phyloP scores from a whole-genome alignment of 2,329 filamentous ascomycete genomes.

The Pseudonectria buxi region DNA sequence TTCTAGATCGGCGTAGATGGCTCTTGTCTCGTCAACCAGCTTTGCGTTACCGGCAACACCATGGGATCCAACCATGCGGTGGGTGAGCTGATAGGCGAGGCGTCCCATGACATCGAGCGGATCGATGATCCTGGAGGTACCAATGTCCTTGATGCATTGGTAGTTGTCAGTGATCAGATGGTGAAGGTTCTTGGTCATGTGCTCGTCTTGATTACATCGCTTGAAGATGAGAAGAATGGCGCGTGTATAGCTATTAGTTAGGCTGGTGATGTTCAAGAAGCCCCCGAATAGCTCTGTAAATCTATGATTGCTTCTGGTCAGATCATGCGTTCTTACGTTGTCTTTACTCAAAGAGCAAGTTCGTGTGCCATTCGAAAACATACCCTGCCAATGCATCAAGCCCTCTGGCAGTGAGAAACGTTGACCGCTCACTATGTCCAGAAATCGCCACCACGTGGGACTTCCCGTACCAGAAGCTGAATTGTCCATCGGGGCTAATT shows the following conservation, averaged over 20 bases:
- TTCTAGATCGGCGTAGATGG: constrained; percentile 42
- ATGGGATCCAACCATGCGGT: constrained; percentile 45
- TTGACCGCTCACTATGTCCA: constrained; percentile 33
- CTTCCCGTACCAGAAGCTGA: constrained; percentile 41
- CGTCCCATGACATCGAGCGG: constrained; percentile 48
- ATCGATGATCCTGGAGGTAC: too few species aligned
- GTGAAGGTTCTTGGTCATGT: constrained; percentile 2
- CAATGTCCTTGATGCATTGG: background rate
- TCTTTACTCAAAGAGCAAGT: too few species aligned
- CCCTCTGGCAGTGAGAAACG: constrained; percentile 39
- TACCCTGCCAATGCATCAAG: constrained; percentile 39
- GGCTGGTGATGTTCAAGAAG: constrained; percentile 1
- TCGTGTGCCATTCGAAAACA: too few species aligned
- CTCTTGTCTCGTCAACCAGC: constrained; percentile 35
- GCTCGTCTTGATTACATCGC: constrained; percentile 3
- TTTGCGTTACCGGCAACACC: constrained; percentile 44
- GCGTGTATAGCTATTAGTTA: constrained; percentile 1
- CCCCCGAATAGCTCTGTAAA: too few species aligned
- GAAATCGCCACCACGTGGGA: constrained; percentile 38
- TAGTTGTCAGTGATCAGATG: constrained; percentile 1
- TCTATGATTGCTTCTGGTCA: too few species aligned
- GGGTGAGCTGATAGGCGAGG: constrained; percentile 50
- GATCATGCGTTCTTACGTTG: too few species aligned
- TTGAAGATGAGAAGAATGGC: constrained; percentile 2
- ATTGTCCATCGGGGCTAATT: constrained; percentile 34